Percentiles rank a stretch among this genome's conserved stretches.
Conservation (phyloP, 495 filamentous ascomycete genomes). For the Trichoderma virens region DNA sequence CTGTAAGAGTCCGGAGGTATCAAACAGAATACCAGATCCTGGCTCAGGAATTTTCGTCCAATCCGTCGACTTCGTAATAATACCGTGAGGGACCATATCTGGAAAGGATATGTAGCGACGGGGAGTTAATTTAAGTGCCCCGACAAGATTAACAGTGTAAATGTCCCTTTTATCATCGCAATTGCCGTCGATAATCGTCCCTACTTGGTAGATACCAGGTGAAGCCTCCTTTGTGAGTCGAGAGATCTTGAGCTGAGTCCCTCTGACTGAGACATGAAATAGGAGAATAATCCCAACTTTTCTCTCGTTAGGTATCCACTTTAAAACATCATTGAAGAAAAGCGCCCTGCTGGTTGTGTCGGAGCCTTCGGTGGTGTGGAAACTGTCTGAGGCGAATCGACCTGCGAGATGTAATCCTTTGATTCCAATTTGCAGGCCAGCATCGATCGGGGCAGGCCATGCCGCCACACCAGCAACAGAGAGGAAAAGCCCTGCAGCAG, state of each 20-base stretch:
- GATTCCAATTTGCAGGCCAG: neutral
- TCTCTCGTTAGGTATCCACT: neutral
- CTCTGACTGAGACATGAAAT: neutral
- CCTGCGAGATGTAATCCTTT: neutral
- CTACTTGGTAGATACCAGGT: neutral
- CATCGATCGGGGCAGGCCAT: too few species aligned
- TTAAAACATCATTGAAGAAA: neutral
- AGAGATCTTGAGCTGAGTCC: neutral
- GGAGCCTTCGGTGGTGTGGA: neutral
- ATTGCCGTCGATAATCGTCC: neutral
- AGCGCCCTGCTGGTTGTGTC: neutral
- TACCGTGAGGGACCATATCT: neutral
- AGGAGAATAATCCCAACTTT: neutral
- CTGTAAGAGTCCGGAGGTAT: neutral
- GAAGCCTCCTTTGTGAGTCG: neutral
- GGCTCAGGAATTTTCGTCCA: neutral
- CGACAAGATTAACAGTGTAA: neutral
- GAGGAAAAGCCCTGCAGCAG: neutral
- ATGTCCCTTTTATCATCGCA: neutral
- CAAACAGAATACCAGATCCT: neutral
- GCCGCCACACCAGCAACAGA: neutral
- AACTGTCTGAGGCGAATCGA: neutral
- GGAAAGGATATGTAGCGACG: neutral
- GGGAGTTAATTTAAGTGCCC: neutral
- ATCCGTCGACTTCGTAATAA: neutral